Evolutionary conservation across 2,329 filamentous ascomycete species (phyloP).

Genomic region (Phaeosphaeriaceae sp.): DNA sequence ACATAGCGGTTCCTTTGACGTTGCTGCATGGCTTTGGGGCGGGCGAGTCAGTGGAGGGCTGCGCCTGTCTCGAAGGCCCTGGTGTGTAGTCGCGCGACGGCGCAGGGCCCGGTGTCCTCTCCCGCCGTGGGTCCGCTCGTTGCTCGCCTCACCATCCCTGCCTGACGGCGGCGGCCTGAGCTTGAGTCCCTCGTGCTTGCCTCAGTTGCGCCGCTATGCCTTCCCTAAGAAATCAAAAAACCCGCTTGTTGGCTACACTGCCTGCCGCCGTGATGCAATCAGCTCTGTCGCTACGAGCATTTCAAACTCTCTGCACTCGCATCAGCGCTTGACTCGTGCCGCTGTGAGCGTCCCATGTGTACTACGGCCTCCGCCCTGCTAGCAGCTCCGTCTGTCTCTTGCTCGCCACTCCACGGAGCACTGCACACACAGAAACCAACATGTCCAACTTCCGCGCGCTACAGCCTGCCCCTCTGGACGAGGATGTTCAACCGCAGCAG

Average conservation of each 20-base stretch:
- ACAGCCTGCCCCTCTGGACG: conserved; percentile 41
- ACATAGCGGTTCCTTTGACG: neutral
- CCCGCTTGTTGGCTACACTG: conserved; percentile 6
- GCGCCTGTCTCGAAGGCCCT: neutral
- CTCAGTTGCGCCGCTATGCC: conserved; percentile 18
- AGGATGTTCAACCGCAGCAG: conserved; percentile 29
- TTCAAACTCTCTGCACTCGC: conserved; percentile 1
- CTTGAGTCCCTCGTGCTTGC: conserved; percentile 3
- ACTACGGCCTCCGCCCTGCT: neutral
- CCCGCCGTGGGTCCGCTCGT: conserved; percentile 6
- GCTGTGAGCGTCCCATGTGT: neutral
- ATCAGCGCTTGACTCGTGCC: conserved; percentile 14
- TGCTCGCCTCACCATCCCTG: conserved; percentile 9
- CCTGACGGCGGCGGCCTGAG: conserved; percentile 7
- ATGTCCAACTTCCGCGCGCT: conserved; percentile 42
- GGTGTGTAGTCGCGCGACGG: conserved; percentile 1
- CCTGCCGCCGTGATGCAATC: neutral
- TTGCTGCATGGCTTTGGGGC: neutral
- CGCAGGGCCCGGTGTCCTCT: conserved; percentile 2
- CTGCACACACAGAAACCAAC: conserved; percentile 1
- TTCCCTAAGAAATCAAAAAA: conserved; percentile 33
- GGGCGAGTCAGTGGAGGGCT: neutral
- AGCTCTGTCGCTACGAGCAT: conserved; percentile 2
- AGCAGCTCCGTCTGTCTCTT: conserved; percentile 3
- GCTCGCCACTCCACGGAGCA: conserved; percentile 3